Evolutionary conservation across 371 early-diverging fungal genomes (phyloP), one percentile per base, ranked within the genome.

Genomic region (Quaeritorhiza haematococci): DNA sequence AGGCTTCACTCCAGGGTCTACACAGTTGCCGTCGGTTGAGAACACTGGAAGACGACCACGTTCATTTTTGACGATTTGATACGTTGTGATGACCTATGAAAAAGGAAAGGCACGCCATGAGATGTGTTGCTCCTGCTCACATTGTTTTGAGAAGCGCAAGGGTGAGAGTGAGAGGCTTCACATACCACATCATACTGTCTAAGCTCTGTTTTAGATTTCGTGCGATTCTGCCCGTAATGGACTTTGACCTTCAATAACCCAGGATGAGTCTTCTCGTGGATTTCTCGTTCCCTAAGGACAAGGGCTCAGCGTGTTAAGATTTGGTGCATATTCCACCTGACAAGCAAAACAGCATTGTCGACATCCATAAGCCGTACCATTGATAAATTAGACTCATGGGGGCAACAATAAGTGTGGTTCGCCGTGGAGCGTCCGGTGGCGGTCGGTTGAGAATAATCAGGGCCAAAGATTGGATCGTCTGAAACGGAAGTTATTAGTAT

Each of bases 31-130:
- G n/a, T n/a, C n/a, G n/a, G n/a, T n/a, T n/a, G n/a, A n/a, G n/a
- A n/a, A n/a, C n/a, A n/a, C n/a, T n/a, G n/a, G n/a, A n/a, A n/a
- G n/a, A n/a, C n/a, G n/a, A n/a, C n/a, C n/a, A n/a, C n/a, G n/a
- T n/a, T n/a, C n/a, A n/a, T n/a, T n/a, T n/a, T n/a, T n/a, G 13
- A 66, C 50, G 13, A 56, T 48, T 10, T 53, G 48, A 50, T 59
- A 72, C 30, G 73, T 61, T 5, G 73, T 72, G 33, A 72, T 56
- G 29, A 72, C 64, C n/a, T n/a, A n/a, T n/a, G n/a, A n/a, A n/a
- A n/a, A n/a, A n/a, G n/a, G n/a, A n/a, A n/a, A n/a, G n/a, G n/a
- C n/a, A n/a, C n/a, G n/a, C n/a, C n/a, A n/a, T n/a, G n/a, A n/a
- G n/a, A n/a, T n/a, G n/a, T n/a, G n/a, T n/a, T n/a, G n/a, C n/a